These are phyloP conservation scores for Ophidiomyces ophidiicola DNA, from an alignment of 2,329 filamentous ascomycete species.

Conservation along the genomic window DNA sequence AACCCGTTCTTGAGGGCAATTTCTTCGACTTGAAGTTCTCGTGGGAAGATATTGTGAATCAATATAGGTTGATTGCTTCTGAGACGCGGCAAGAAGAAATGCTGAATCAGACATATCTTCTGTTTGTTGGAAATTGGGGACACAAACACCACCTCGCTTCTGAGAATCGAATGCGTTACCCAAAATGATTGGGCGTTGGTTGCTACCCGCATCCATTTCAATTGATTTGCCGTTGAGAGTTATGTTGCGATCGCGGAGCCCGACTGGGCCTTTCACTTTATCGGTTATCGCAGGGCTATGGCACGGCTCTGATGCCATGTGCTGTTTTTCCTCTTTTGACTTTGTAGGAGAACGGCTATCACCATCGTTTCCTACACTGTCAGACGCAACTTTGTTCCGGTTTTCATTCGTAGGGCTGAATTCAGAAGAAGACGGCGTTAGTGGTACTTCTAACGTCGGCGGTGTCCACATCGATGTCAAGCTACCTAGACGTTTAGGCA, in stretches of 20 bases:
- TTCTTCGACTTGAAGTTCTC: constrained; percentile 17
- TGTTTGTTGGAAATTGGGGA: constrained; percentile 2
- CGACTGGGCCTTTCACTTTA: not conserved
- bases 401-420: constrained; percentile 1
- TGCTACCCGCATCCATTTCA: no score
- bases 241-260: not conserved
- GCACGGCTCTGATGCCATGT: not conserved
- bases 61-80: constrained; percentile 12
- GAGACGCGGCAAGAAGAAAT: not conserved
- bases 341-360: not conserved
- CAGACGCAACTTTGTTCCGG: not conserved
- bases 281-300: not conserved
- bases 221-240: no score
- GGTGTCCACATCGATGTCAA: constrained; percentile 11
- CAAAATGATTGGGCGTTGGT: no score
- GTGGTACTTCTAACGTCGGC: constrained; percentile 6
- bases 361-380: not conserved
- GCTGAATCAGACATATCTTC: not conserved
- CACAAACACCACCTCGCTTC: constrained; percentile 5
- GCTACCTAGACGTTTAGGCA: constrained; percentile 7
- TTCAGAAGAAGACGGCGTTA: constrained; percentile 7
- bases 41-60: constrained; percentile 15
- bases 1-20: constrained; percentile 8
- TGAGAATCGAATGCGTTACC: not conserved
- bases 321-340: constrained; percentile 3